Conservation (phyloP, 1,284 basidiomycete genomes). For the Sanghuangporus baumii region DNA sequence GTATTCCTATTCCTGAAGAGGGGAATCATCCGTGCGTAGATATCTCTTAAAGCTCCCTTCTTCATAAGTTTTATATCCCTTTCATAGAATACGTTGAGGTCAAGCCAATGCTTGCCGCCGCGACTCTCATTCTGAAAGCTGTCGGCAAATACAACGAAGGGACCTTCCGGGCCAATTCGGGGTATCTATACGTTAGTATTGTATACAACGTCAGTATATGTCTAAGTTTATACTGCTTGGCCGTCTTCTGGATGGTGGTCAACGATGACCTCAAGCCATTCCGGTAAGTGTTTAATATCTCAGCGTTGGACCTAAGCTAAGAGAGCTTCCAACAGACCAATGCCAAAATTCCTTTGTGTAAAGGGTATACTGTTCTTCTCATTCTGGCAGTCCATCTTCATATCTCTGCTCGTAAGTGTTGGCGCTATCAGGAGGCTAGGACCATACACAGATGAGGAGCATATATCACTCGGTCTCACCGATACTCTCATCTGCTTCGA, state of each 20-base stretch:
- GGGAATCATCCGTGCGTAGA: conserved; percentile 81
- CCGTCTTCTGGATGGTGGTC: conserved; percentile 92
- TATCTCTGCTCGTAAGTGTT: conserved; percentile 86
- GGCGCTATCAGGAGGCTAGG: conserved; percentile 75
- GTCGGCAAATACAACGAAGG: conserved; percentile 90
- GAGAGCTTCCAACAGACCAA: conserved; percentile 40
- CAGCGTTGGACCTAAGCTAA: neutral
- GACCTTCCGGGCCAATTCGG: conserved; percentile 75
- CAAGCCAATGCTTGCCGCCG: conserved; percentile 85
- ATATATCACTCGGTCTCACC: conserved; percentile 85
- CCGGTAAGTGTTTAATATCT: conserved; percentile 43
- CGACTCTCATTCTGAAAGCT: conserved; percentile 83
- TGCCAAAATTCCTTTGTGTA: conserved; percentile 95
- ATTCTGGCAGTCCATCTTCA: conserved; percentile 91
- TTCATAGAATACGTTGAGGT: conserved; percentile 92
- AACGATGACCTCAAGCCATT: conserved; percentile 84
- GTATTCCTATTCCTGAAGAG: conserved; percentile 92
- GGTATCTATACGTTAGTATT: conserved; percentile 89
- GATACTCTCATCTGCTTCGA: conserved; percentile 93
- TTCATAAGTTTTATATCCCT: neutral
- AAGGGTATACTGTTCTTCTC: conserved; percentile 98
- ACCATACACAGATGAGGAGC: conserved; percentile 85
- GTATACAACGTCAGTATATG: conserved; percentile 75
- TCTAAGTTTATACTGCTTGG: conserved; percentile 80
- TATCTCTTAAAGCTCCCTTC: neutral